Evolutionary conservation across 805 yeast genomes (phyloP).

Genomic region (Cyberlindnera petersonii): DNA sequence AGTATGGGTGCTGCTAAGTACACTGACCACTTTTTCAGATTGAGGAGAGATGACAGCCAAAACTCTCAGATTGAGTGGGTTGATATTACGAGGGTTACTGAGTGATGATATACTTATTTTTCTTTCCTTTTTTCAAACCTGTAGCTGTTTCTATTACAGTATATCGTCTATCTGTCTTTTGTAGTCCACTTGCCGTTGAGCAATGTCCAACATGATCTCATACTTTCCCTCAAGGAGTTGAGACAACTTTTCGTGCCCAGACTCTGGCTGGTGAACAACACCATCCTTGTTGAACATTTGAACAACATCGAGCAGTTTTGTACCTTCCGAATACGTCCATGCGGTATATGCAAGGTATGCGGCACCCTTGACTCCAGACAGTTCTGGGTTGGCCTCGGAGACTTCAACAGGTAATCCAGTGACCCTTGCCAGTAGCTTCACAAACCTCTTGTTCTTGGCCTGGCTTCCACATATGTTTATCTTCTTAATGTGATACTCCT

Average conservation of each 20-base stretch:
- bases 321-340: neutral
- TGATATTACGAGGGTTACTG: conserved; percentile 35
- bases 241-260: conserved; percentile 8
- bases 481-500: conserved; percentile 27
- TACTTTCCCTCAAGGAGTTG: conserved; percentile 25
- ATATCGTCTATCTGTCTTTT: conserved; percentile 22
- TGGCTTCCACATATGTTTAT: conserved; percentile 53
- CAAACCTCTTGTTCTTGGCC: conserved; percentile 42
- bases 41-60: conserved; percentile 76
- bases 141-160: neutral
- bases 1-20: conserved; percentile 82
- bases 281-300: conserved; percentile 8
- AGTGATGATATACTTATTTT: neutral
- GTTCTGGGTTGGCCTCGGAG: conserved; percentile 17
- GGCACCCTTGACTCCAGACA: conserved; percentile 31
- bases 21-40: conserved; percentile 82
- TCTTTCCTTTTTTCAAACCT: too few relatives aligned
- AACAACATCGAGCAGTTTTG: conserved; percentile 13
- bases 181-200: conserved; percentile 32
- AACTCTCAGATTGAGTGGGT: conserved; percentile 69
- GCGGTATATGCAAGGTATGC: conserved; percentile 20
- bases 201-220: conserved; percentile 33
- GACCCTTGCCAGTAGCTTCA: conserved; percentile 30
- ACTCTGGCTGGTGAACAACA: neutral
- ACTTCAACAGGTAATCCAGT: conserved; percentile 24